Evolutionary conservation across 2,329 filamentous ascomycete genomes (phyloP).

Genomic region (Huntiella moniliformis): DNA sequence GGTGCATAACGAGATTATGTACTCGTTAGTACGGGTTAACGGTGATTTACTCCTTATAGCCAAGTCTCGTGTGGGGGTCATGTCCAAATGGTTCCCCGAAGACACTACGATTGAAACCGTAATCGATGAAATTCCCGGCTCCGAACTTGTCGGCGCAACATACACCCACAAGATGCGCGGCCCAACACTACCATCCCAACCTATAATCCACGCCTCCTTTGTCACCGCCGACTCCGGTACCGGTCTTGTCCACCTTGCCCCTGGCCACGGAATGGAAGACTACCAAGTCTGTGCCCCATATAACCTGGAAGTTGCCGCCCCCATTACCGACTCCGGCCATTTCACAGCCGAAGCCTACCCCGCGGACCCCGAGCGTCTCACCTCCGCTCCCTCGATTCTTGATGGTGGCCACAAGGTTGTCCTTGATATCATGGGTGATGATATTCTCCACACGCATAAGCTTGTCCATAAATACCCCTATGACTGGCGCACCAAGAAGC

Average conservation of each 20-base stretch:
- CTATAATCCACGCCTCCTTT: slow-evolving; percentile 68
- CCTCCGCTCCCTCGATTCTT: slow-evolving; percentile 49
- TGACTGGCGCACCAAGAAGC: slow-evolving; percentile 90
- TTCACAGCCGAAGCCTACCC: slow-evolving; percentile 71
- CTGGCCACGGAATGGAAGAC: slow-evolving; percentile 92
- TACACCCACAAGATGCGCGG: slow-evolving; percentile 57
- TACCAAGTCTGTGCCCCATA: slow-evolving; percentile 61
- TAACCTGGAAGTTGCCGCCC: slow-evolving; percentile 58
- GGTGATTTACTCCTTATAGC: slow-evolving; percentile 50
- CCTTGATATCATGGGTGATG: slow-evolving; percentile 44
- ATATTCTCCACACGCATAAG: slow-evolving; percentile 50
- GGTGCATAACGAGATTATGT: slow-evolving; percentile 55
- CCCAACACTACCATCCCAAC: slow-evolving; percentile 35
- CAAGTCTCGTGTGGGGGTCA: slow-evolving; percentile 44
- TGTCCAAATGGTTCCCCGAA: slow-evolving; percentile 30
- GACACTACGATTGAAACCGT: slow-evolving; percentile 28
- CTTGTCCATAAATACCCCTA: slow-evolving; percentile 91
- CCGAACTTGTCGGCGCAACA: slow-evolving; percentile 41
- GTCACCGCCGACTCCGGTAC: slow-evolving; percentile 82
- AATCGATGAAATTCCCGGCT: slow-evolving; percentile 39
- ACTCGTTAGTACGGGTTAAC: slow-evolving; percentile 43
- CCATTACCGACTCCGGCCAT: slow-evolving; percentile 61
- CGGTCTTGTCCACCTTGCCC: slow-evolving; percentile 84
- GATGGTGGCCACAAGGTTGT: slow-evolving; percentile 51
- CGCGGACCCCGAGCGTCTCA: slow-evolving; percentile 44